A percentile compares a stretch with the other conserved stretches of the same genome.
Conservation (phyloP, 139 green algal genomes). For the Micractinium sp. region DNA sequence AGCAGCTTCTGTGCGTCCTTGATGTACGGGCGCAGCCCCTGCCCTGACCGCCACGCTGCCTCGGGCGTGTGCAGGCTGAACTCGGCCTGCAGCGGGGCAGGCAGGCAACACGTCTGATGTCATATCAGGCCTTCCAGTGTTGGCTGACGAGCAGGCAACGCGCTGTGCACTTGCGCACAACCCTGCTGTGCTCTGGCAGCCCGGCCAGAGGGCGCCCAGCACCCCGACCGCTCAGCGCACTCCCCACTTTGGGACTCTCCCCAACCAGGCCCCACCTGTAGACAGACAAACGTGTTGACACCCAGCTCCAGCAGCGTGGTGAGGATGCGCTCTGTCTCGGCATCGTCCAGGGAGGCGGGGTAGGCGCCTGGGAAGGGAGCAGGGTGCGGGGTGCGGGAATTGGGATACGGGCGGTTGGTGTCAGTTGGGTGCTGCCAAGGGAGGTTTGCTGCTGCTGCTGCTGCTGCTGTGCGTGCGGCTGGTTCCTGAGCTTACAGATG, state of each 20-base stretch:
- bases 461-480: too few species aligned
- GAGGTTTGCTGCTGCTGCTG: background rate
- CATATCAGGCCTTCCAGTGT: too few species aligned
- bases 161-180: too few species aligned
- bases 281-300: conserved; percentile 85
- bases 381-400: background rate
- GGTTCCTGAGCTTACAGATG: too few species aligned
- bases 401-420: background rate
- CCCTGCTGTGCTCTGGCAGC: too few species aligned
- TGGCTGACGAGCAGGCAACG: too few species aligned
- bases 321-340: conserved; percentile 77
- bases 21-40: conserved; percentile 82
- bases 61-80: conserved; percentile 77
- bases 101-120: background rate
- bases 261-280: conserved; percentile 39
- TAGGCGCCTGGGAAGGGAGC: conserved; percentile 44
- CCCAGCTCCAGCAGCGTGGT: conserved; percentile 78
- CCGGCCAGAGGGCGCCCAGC: too few species aligned
- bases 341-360: conserved; percentile 72
- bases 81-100: conserved; percentile 63
- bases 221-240: too few species aligned
- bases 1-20: conserved; percentile 82
- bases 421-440: background rate
- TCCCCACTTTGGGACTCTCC: too few species aligned
- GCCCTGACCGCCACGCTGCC: conserved; percentile 65